phyloP scores from a whole-genome alignment of 768 basidiomycete genomes.

The Steccherinum ochraceum region DNA sequence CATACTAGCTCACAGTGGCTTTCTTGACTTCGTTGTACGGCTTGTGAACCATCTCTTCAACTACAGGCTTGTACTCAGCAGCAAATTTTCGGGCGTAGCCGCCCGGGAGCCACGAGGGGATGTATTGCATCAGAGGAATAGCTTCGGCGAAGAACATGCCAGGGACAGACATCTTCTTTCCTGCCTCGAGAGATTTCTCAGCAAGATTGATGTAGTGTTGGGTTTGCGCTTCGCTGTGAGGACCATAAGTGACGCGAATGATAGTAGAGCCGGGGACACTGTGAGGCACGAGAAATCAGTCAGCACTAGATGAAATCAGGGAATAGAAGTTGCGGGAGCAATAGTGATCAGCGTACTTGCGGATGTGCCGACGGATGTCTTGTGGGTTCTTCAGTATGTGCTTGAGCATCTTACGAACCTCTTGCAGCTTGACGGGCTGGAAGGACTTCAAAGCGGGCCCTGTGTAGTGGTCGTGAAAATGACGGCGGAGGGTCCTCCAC shows the following conservation, averaged over 20 bases:
- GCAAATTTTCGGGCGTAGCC: background rate
- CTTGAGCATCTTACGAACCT: background rate
- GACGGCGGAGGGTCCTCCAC: background rate
- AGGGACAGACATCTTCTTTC: background rate
- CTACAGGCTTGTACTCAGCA: background rate
- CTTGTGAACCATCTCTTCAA: background rate
- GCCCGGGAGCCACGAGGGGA: slow-evolving; percentile 5
- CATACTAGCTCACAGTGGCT: background rate
- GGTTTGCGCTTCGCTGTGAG: background rate
- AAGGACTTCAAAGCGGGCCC: background rate
- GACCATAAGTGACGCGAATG: background rate
- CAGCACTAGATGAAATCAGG: too few relatives aligned
- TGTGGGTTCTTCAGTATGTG: background rate
- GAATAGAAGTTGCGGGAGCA: too few relatives aligned
- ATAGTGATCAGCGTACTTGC: background rate
- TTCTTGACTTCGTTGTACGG: slow-evolving; percentile 4
- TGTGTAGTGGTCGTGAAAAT: background rate
- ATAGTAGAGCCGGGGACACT: background rate
- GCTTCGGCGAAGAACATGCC: background rate
- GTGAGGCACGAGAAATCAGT: too few relatives aligned
- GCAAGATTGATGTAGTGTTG: background rate
- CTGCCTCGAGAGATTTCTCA: background rate
- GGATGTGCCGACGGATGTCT: background rate
- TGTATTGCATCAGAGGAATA: background rate
- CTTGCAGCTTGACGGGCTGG: background rate